phyloP scores from a whole-genome alignment of 2,329 filamentous ascomycete genomes.

The Tothia fuscella region DNA sequence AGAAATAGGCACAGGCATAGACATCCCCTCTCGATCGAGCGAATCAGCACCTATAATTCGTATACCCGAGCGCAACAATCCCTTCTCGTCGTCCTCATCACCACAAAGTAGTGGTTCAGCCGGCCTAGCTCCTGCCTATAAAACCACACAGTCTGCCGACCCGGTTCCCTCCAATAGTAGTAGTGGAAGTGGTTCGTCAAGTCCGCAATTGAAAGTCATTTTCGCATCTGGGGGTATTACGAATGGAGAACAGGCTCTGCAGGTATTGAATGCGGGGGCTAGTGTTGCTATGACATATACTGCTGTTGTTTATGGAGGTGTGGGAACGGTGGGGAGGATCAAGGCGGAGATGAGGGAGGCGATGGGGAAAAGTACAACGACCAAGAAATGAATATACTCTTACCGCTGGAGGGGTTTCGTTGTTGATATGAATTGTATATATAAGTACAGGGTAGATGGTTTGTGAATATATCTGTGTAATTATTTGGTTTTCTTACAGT shows the following conservation, averaged over 20 bases:
- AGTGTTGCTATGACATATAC: constrained; percentile 91
- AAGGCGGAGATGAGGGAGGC: constrained; percentile 33
- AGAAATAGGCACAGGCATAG: constrained; percentile 1
- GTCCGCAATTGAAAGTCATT: constrained; percentile 53
- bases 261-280: constrained; percentile 77
- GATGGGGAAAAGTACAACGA: constrained; percentile 2
- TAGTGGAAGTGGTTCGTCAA: not conserved
- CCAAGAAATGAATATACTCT: not conserved
- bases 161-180: not conserved
- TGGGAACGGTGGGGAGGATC: constrained; percentile 45
- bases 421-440: constrained; percentile 1
- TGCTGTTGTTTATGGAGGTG: constrained; percentile 51
- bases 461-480: not conserved
- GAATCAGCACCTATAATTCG: constrained; percentile 1
- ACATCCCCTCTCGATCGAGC: not conserved
- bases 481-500: too few relatives aligned
- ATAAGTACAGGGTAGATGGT: not conserved
- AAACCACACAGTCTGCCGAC: constrained; percentile 1
- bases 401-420: not conserved
- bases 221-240: constrained; percentile 93
- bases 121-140: not conserved
- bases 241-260: constrained; percentile 69
- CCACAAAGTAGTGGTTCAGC: not conserved
- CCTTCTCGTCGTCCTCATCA: not conserved
- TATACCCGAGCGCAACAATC: constrained; percentile 1